Evolutionary conservation across 768 basidiomycete species (phyloP), one percentile per base, ranked within the genome.

Genomic region (Bullera alba): DNA sequence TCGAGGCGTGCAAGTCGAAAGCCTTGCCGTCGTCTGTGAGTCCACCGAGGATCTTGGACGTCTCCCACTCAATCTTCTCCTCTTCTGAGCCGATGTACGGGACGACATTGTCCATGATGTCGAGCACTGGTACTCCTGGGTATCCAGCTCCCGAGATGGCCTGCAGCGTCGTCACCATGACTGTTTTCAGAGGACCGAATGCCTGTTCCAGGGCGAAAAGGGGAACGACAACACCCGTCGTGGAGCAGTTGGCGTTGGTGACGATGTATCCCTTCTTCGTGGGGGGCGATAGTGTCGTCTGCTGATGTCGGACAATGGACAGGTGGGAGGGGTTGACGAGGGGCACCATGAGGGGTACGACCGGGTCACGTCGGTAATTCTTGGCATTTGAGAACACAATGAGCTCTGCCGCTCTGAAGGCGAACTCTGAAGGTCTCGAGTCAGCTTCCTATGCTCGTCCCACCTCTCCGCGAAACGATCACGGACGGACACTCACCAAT

Each of bases 1-100:
- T 77, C n/a, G 67, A 67, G 0, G 81, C 75, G 74, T 90, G 90
- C 80, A 88, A 83, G 68, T 95, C 92, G 71, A 95, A 97, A 10
- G 79, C 64, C 50, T 79, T 80, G 4, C 70, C 57, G 42, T 77
- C 77, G 22, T 79, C 76, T 2, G 76, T 63, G 50, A 96, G 62
- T 2, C 84, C 89, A 21, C 95, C 93, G 19, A 99, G 82, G 64
- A 99, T 99, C 77, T 97, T 99, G 62, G 86, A 80, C 5, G 88
- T 85, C 76, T 99, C 95, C 95, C 95, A 99, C 71, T 99, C 93
- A 58, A 97, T 90, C 72, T 97, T 99, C 69, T 97, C 95, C 60
- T 77, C 76, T 67, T 96, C 93, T 42, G 92, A 89, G 16, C 80
- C 74, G 71, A 99, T 97, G 74, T 87, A 83, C 4, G 95, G 95